Evolutionary conservation across 2,329 filamentous ascomycete species (phyloP), one percentile per base, ranked within the genome.

Genomic region (Fusarium brevicatenulatum): DNA sequence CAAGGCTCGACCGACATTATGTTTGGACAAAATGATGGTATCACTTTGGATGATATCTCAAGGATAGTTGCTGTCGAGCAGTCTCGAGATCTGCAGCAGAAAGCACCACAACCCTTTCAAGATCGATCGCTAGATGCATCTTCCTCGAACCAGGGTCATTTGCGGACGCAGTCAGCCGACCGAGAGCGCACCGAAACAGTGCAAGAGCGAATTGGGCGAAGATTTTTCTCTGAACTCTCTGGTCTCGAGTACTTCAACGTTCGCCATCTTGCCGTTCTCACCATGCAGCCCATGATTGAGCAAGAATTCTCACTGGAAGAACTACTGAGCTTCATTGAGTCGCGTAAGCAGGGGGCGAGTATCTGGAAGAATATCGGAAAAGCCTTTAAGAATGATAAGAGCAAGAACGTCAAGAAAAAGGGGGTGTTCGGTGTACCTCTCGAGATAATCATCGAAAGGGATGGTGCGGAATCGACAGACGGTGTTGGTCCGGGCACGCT

Each of bases 311-410:
- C 92, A n/a, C 88, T 98, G 66, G 96, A 98, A 74, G 96, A 99
- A 79, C 86, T 99, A 4, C 88, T 98, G 19, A 91, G 93, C 69
- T 90, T 99, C 55, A 98, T 99, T 70, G 96, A 99, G 82, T 94
- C 94, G 5, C 92, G 94, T 78, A 97, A 97, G 75, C 87, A 88
- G 70, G 42, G 42, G 16, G 91, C 94, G 30, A 98, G 94, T 0
- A 97, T 99, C 83, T 99, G 96, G 96, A 96, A 95, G 81, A 98
- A 98, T 77, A 95, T 99, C 72, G 95, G 95, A 71, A 97, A 98
- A 80, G 95, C 95, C 4, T 97, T 98, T 82, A 96, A 95, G 82
- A 94, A 94, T 75, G 93, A 96, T 76, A 92, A 91, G 75, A 89
- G 86, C 76, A 94, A 95, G 81, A 88, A 83, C 37, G 88, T 90